These are phyloP conservation scores for Pseudozyma pruni DNA, from an alignment of 1,284 basidiomycete genomes.

Conservation along the genomic window DNA sequence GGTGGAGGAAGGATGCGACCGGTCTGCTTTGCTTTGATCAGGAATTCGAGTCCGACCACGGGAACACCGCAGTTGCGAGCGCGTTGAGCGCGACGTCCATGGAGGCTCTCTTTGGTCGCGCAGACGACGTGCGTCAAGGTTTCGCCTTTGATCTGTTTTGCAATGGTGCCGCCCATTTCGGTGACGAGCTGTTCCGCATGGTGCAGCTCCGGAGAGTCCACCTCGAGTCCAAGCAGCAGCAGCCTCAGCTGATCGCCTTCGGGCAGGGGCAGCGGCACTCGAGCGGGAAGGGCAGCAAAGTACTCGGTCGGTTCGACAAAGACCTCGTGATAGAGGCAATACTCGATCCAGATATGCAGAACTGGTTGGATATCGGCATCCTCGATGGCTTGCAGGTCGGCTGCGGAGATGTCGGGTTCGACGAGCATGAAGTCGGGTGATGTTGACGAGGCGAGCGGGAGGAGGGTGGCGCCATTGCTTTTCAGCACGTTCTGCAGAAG, in stretches of 20 bases:
- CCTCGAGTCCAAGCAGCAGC: conserved; percentile 44
- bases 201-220: conserved; percentile 48
- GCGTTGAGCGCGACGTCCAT: conserved; percentile 27
- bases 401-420: conserved; percentile 16
- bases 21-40: conserved; percentile 25
- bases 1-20: conserved; percentile 26
- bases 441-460: background rate
- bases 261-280: conserved; percentile 32
- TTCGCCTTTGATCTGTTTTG: conserved; percentile 32
- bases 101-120: conserved; percentile 23
- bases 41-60: conserved; percentile 39
- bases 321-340: conserved; percentile 50
- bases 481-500: conserved; percentile 34
- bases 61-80: conserved; percentile 38
- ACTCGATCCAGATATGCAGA: conserved; percentile 60
- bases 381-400: conserved; percentile 5
- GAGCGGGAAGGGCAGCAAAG: conserved; percentile 46
- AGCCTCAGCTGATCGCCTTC: conserved; percentile 26
- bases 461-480: conserved; percentile 28
- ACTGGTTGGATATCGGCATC: conserved; percentile 25
- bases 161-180: conserved; percentile 42
- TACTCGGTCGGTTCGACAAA: conserved; percentile 41
- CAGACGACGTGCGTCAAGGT: conserved; percentile 50
- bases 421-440: conserved; percentile 32
- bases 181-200: conserved; percentile 46